Percentiles rank a stretch among this genome's conserved stretches.
Evolutionary conservation across 1,284 basidiomycete species (phyloP).

Genomic region (Sphagnurus paluster): DNA sequence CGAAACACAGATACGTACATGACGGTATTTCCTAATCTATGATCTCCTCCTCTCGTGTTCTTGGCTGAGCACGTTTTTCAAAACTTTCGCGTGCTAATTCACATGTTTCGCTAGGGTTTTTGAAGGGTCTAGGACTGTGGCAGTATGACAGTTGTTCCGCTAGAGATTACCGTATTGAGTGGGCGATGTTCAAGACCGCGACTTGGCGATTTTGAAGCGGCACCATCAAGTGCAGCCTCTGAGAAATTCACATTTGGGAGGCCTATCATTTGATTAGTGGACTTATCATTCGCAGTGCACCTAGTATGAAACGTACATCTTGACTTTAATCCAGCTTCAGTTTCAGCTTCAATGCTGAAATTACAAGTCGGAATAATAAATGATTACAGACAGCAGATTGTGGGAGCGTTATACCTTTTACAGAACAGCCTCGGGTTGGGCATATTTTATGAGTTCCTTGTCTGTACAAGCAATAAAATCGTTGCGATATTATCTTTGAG

Average conservation of each 20-base stretch:
- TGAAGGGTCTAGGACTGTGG: conserved; percentile 70
- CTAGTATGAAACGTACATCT: conserved; percentile 4
- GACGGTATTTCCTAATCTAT: conserved; percentile 68
- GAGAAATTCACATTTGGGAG: conserved; percentile 43
- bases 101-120: conserved; percentile 67
- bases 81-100: conserved; percentile 69
- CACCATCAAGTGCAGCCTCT: conserved; percentile 38
- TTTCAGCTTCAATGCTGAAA: too few relatives aligned
- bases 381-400: too few relatives aligned
- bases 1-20: conserved; percentile 43
- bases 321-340: too few relatives aligned
- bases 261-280: conserved; percentile 30
- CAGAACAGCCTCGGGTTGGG: too few relatives aligned
- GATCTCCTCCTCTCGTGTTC: conserved; percentile 63
- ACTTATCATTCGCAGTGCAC: not conserved
- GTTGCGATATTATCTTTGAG: too few relatives aligned
- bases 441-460: too few relatives aligned
- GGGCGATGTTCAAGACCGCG: conserved; percentile 14
- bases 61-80: conserved; percentile 73
- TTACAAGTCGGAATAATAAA: too few relatives aligned
- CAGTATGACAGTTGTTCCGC: conserved; percentile 73
- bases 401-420: not conserved
- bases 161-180: conserved; percentile 39
- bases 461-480: too few relatives aligned
- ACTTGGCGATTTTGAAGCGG: conserved; percentile 38